Percentiles rank a stretch among this genome's conserved stretches.
Evolutionary conservation across 768 basidiomycete genomes (phyloP).

Genomic region (Lactarius hengduanensis): DNA sequence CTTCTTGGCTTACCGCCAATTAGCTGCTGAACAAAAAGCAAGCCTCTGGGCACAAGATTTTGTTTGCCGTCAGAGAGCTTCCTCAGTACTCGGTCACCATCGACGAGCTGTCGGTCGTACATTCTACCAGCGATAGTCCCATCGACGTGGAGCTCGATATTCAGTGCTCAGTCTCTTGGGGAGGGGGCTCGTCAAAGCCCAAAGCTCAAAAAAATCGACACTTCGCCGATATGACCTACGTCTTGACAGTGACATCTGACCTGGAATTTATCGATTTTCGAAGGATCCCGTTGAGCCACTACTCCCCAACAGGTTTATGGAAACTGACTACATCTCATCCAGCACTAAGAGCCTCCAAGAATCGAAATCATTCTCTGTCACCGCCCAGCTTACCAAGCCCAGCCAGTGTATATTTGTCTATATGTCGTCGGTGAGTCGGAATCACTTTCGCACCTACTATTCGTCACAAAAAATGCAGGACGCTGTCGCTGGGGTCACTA

Average conservation of each 20-base stretch:
- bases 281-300: constrained; percentile 57
- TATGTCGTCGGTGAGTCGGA: constrained; percentile 48
- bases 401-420: constrained; percentile 50
- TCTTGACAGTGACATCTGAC: constrained; percentile 78
- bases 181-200: constrained; percentile 32
- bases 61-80: constrained; percentile 58
- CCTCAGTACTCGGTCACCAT: constrained; percentile 62
- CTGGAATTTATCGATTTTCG: constrained; percentile 75
- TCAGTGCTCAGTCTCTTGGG: constrained; percentile 50
- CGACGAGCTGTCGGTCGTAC: constrained; percentile 44
- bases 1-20: constrained; percentile 8
- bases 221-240: constrained; percentile 59
- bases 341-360: constrained; percentile 70
- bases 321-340: constrained; percentile 8
- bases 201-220: constrained; percentile 49
- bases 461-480: constrained; percentile 45
- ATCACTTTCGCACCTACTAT: constrained; percentile 42
- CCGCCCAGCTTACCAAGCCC: constrained; percentile 62
- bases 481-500: constrained; percentile 63
- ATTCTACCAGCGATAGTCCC: constrained; percentile 47
- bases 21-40: constrained; percentile 28
- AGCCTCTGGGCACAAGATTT: constrained; percentile 54
- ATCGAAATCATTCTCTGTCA: constrained; percentile 58
- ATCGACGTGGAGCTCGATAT: constrained; percentile 58
- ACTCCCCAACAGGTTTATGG: background rate